Evolutionary conservation across 305 asterid species (phyloP), one percentile per base, ranked within the genome.

Genomic region (Nicotiana rustica): DNA sequence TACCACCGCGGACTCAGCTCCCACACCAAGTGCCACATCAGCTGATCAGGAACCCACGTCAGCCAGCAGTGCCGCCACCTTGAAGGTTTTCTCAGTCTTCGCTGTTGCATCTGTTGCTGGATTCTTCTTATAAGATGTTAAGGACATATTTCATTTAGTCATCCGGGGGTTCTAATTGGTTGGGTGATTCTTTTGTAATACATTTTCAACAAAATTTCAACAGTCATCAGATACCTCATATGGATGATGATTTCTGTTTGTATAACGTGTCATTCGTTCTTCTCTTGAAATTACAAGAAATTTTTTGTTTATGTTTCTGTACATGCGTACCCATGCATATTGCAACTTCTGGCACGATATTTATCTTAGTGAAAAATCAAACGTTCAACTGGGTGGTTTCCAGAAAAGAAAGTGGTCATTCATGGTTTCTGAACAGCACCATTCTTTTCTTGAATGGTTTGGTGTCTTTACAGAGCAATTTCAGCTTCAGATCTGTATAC

Each of bases 161-260:
- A 33, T 17, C 10, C 1, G 10, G n/a, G 18, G 15, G 0, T 36
- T 68, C 6, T 7, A n/a, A 7, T 69, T 38, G 0, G 10, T n/a
- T 70, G 78, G 44, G 18, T 44, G 9, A n/a, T 19, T 70, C n/a
- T 10, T 41, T 70, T 70, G 78, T 70, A 70, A 70, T 19, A n/a
- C 35, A 41, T 38, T 69, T n/a, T 41, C 15, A 68, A 6, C 0
- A 67, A 67, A 67, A 17, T 68, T 25, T 25, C 29, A 25, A 25
- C 29, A 25, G 29, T 25, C 29, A 25, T 25, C 29, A 25, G 29
- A 38, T 68, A n/a, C 12, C 17, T 69, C 5, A 38, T 6, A 38
- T 41, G 1, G 47, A 41, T 41, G 2, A 41, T 41, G 10, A 41
- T 38, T 38, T 68, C 19, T 61, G 31, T 5, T 65, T 65, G 4